Evolutionary conservation across 73 alveolate species (phyloP), one percentile per base, ranked within the genome.

Genomic region (Strombidium stylifer): DNA sequence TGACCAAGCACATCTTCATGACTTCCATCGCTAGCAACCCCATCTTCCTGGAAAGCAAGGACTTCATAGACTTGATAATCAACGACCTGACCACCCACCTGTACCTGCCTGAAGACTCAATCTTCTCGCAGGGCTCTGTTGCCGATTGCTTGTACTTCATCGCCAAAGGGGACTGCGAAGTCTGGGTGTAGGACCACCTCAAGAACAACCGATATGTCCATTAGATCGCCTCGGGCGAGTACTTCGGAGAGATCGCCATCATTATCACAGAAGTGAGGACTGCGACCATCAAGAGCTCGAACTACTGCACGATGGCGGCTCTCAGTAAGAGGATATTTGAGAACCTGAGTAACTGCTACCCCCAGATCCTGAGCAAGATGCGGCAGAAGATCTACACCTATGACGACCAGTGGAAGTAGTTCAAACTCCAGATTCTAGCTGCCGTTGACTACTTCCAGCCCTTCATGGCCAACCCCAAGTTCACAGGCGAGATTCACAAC

Each of bases 231-330:
- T 67, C 54, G 8, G 78, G 79, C 15, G 6, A 14, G 20, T 23
- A 67, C 24, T 78, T 78, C 68, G 89, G 89, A 24, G 89, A 78
- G 58, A 58, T 78, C 1, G 81, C 82, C 15, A 31, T 78, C 20
- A 70, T 78, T 7, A 67, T 78, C 8, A 68, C 49, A 24, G 58
- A 56, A 1, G 68, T 67, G 34, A 37, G 89, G 31, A 69, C 90
- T 18, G 80, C 84, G 0, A 37, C 81, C 16, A 55, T 79, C 15
- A 68, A 53, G 42, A 32, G 42, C 42, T 6, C 4, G 42, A 10
- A 32, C 10, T 6, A 10, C 4, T 32, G 42, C 10, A 32, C 42
- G 10, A 10, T 32, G 4, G 42, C n/a, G 10, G 42, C 42, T 4
- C 42, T 32, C n/a, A 10, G 10, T 32, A 6, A 32, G 10, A 10